phyloP scores from a whole-genome alignment of 495 filamentous ascomycete species.

The Hyaloscypha finlandica region DNA sequence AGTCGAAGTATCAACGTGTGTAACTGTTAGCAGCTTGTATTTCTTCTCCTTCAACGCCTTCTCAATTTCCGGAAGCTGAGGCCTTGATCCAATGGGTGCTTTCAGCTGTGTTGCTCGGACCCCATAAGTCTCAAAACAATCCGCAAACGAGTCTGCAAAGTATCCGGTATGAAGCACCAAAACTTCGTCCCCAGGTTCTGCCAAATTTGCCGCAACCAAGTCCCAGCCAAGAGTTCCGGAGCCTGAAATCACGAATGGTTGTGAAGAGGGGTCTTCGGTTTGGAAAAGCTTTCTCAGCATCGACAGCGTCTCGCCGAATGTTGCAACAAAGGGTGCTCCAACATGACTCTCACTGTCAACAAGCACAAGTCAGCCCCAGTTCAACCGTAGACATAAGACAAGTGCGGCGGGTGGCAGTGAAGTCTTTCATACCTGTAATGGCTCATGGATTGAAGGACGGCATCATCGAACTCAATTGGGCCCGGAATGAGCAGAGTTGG shows the following conservation, averaged over 20 bases:
- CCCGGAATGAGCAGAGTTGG: conserved; percentile 84
- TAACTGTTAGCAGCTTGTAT: conserved; percentile 92
- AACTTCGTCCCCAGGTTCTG: conserved; percentile 84
- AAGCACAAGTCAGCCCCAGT: conserved; percentile 4
- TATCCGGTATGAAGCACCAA: conserved; percentile 95
- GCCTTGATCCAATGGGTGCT: conserved; percentile 83
- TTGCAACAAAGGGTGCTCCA: conserved; percentile 80
- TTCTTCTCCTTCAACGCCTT: conserved; percentile 81
- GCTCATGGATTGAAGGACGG: conserved; percentile 89
- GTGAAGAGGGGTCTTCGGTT: conserved; percentile 74
- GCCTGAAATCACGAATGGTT: conserved; percentile 91
- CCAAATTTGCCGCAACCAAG: conserved; percentile 85
- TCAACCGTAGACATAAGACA: neutral
- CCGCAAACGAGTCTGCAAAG: conserved; percentile 93
- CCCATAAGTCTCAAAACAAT: conserved; percentile 89
- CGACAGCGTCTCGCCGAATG: conserved; percentile 84
- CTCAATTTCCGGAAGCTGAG: conserved; percentile 85
- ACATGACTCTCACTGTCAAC: conserved; percentile 83
- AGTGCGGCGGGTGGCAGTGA: neutral
- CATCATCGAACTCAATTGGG: conserved; percentile 98
- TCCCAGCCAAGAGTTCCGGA: conserved; percentile 98
- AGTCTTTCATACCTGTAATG: conserved; percentile 79
- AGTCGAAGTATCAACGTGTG: conserved; percentile 96
- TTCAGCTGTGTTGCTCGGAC: conserved; percentile 86
- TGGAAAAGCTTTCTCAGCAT: conserved; percentile 93